These are phyloP conservation scores for Rhodosporidiobolus odoratus DNA, from an alignment of 768 basidiomycete genomes.

Conservation along the genomic window DNA sequence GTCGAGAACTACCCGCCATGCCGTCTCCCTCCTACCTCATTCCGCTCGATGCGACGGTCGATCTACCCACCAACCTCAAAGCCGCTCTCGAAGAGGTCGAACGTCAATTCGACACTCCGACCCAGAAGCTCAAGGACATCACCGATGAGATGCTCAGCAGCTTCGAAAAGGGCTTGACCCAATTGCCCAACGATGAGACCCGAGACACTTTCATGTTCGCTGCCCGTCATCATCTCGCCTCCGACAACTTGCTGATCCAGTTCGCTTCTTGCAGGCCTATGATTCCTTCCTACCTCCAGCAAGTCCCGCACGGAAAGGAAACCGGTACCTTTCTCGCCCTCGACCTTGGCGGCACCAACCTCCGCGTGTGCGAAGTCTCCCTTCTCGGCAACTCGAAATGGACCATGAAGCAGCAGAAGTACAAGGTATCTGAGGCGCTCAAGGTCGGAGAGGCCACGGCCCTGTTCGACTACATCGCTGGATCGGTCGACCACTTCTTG, in stretches of 20 bases:
- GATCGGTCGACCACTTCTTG: slow-evolving; percentile 90
- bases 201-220: slow-evolving; percentile 54
- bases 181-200: slow-evolving; percentile 58
- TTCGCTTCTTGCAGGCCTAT: slow-evolving; percentile 34
- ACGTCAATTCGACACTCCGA: slow-evolving; percentile 63
- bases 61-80: neutral
- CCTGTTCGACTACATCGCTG: slow-evolving; percentile 95
- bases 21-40: slow-evolving; percentile 31
- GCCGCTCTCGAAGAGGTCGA: slow-evolving; percentile 45
- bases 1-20: neutral
- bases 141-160: slow-evolving; percentile 75
- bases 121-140: slow-evolving; percentile 62
- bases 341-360: slow-evolving; percentile 94
- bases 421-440: slow-evolving; percentile 84
- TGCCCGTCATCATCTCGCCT: slow-evolving; percentile 1
- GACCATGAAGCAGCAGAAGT: slow-evolving; percentile 86
- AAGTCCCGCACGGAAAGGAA: slow-evolving; percentile 88
- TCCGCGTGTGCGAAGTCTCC: slow-evolving; percentile 72
- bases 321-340: slow-evolving; percentile 92
- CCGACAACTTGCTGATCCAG: neutral
- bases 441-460: slow-evolving; percentile 85
- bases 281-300: slow-evolving; percentile 91
- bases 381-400: slow-evolving; percentile 88
- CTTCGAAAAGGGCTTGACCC: slow-evolving; percentile 64
- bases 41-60: neutral